These are phyloP conservation scores for Linderina pennispora DNA, from an alignment of 192 early-diverging fungal species.

Conservation along the genomic window DNA sequence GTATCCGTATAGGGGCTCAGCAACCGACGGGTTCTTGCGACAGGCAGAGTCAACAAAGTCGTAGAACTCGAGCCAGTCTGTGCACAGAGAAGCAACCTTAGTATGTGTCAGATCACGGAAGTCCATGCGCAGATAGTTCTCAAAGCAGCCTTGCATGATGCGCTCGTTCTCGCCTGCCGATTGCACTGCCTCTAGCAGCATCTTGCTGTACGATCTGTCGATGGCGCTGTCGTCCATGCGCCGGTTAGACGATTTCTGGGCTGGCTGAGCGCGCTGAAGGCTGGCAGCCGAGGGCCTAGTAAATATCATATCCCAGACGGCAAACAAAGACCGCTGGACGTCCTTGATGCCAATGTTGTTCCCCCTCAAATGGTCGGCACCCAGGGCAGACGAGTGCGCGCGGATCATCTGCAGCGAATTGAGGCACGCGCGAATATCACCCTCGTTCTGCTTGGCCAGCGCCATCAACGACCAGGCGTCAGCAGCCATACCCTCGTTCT, in stretches of 20 bases:
- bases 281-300: conserved; percentile 19
- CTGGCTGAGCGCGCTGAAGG: conserved; percentile 2
- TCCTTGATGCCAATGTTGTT: conserved; percentile 73
- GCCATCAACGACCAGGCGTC: conserved; percentile 71
- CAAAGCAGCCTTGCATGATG: conserved; percentile 85
- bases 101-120: conserved; percentile 68
- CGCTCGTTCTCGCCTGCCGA: conserved; percentile 78
- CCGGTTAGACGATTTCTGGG: conserved; percentile 4
- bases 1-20: conserved; percentile 59
- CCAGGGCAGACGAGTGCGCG: conserved; percentile 12
- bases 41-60: conserved; percentile 55
- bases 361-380: conserved; percentile 43
- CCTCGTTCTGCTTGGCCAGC: conserved; percentile 69
- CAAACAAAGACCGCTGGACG: conserved; percentile 65
- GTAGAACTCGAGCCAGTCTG: conserved; percentile 77
- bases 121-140: conserved; percentile 78
- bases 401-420: conserved; percentile 71
- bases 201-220: conserved; percentile 13
- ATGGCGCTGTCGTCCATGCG: conserved; percentile 2
- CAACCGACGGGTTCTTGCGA: conserved; percentile 13
- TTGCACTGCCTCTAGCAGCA: conserved; percentile 45
- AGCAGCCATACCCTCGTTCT: conserved; percentile 60
- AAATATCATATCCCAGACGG: conserved; percentile 85
- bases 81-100: conserved; percentile 56
- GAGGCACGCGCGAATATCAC: conserved; percentile 84